Percentiles rank a stretch among this genome's conserved stretches.
Conservation (phyloP, 805 yeast genomes). For the Kodamaea leandrae region DNA sequence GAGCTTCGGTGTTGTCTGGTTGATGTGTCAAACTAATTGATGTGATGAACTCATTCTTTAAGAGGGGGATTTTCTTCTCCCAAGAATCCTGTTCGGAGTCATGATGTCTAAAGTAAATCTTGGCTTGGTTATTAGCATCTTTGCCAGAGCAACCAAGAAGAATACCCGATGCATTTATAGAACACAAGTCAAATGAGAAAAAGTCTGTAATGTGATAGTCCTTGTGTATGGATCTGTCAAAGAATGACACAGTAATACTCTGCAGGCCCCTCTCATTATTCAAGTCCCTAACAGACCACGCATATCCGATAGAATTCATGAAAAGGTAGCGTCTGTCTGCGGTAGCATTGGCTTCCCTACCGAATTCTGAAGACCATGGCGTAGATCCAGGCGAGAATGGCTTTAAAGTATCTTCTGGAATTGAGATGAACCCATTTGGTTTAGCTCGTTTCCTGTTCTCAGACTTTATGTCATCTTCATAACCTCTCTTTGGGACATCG, state of each 20-base stretch:
- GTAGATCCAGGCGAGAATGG: constrained; percentile 89
- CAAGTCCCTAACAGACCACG: constrained; percentile 60
- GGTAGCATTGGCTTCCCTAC: constrained; percentile 15
- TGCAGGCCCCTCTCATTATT: constrained; percentile 35
- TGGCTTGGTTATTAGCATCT: constrained; percentile 19
- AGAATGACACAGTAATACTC: constrained; percentile 83
- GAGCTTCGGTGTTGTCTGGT: constrained; percentile 10
- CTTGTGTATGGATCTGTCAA: constrained; percentile 69
- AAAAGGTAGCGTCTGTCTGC: constrained; percentile 71
- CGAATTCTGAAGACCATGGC: constrained; percentile 52
- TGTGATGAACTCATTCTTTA: constrained; percentile 60
- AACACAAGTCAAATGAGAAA: constrained; percentile 69
- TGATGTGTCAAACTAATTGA: constrained; percentile 56
- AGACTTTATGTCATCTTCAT: constrained; percentile 6
- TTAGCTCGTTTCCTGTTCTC: constrained; percentile 24
- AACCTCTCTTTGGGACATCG: constrained; percentile 1
- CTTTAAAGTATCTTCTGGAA: constrained; percentile 28
- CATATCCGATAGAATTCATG: constrained; percentile 78
- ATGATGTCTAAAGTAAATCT: constrained; percentile 68
- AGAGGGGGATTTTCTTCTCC: constrained; percentile 60
- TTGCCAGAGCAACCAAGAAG: constrained; percentile 49
- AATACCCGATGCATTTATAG: constrained; percentile 64
- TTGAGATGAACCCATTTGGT: constrained; percentile 7
- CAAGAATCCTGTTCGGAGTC: constrained; percentile 61
- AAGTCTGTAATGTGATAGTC: constrained; percentile 86